A percentile compares a stretch with the other conserved stretches of the same genome.
Conservation (phyloP, 2,329 filamentous ascomycete genomes). For the Alternaria triticina region DNA sequence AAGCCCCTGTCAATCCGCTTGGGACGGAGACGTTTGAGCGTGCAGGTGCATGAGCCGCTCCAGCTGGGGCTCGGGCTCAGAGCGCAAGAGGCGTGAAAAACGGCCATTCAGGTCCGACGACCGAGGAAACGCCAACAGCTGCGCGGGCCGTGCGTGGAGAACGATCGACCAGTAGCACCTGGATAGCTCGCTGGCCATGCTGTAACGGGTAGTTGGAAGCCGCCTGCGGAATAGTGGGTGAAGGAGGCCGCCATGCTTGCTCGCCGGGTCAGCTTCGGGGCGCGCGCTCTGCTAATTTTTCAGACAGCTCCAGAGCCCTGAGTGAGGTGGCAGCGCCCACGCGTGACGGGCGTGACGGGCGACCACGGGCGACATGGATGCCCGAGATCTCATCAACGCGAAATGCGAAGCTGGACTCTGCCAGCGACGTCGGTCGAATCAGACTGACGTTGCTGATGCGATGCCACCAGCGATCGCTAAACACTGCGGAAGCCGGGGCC, state of each 20-base stretch:
- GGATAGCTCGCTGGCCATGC: slow-evolving; percentile 15
- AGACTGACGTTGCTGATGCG: slow-evolving; percentile 27
- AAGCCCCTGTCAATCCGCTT: slow-evolving; percentile 26
- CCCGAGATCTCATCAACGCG: neutral
- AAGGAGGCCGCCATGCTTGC: neutral
- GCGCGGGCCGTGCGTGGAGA: slow-evolving; percentile 37
- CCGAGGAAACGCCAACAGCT: slow-evolving; percentile 24
- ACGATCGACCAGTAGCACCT: slow-evolving; percentile 31
- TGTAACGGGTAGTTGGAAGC: slow-evolving; percentile 18
- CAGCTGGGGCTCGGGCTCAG: slow-evolving; percentile 27
- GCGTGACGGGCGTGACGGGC: neutral
- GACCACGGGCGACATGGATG: neutral
- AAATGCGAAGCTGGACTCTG: neutral
- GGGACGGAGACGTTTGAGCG: slow-evolving; percentile 37
- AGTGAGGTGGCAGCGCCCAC: neutral
- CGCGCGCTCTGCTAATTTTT: slow-evolving; percentile 13
- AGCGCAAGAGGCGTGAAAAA: slow-evolving; percentile 32
- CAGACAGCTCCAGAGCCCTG: neutral
- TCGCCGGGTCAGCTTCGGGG: slow-evolving; percentile 17
- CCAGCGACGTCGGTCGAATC: slow-evolving; percentile 4
- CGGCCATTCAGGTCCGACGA: slow-evolving; percentile 33
- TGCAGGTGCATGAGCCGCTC: slow-evolving; percentile 37
- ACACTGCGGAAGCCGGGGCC: slow-evolving; percentile 25
- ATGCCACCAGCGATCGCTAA: slow-evolving; percentile 31
- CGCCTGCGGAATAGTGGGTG: slow-evolving; percentile 10